Percentiles rank a stretch among this genome's conserved stretches.
These are phyloP conservation scores for Laguncularia racemosa DNA, from an alignment of 345 rosid species.

Conservation along the genomic window DNA sequence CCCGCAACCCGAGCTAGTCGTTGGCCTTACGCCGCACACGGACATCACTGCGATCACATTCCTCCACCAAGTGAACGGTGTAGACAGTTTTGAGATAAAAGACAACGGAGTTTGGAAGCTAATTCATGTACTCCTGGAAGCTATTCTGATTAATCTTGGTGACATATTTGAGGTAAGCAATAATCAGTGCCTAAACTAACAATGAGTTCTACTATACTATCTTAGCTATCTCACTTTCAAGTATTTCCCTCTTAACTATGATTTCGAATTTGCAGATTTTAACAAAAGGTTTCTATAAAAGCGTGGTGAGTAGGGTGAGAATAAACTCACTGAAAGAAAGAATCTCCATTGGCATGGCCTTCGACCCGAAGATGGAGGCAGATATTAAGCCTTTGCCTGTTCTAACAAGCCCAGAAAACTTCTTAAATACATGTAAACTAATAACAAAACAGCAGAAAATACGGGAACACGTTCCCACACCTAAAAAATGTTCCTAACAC, in stretches of 20 bases:
- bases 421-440: too few species aligned
- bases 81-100: slow-evolving; percentile 18
- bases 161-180: slow-evolving; percentile 18
- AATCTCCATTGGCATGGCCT: slow-evolving; percentile 11
- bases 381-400: slow-evolving; percentile 12
- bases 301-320: slow-evolving; percentile 14
- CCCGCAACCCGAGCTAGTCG: slow-evolving; percentile 18
- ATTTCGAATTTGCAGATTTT: slow-evolving; percentile 5
- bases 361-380: slow-evolving; percentile 10
- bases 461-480: too few species aligned
- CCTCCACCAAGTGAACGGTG: slow-evolving; percentile 15
- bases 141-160: slow-evolving; percentile 19
- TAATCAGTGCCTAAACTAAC: too few species aligned
- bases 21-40: slow-evolving; percentile 21
- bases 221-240: too few species aligned
- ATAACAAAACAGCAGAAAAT: too few species aligned
- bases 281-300: slow-evolving; percentile 14
- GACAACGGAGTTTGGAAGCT: slow-evolving; percentile 18
- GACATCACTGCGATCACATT: slow-evolving; percentile 17
- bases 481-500: too few species aligned
- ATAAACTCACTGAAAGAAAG: slow-evolving; percentile 10
- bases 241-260: background rate
- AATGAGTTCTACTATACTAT: too few species aligned
- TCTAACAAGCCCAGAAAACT: slow-evolving; percentile 2
- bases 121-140: slow-evolving; percentile 3